Percentiles rank a stretch among this genome's conserved stretches.
Conservation (phyloP, 2,329 filamentous ascomycete genomes). For the Fusarium nodosum region DNA sequence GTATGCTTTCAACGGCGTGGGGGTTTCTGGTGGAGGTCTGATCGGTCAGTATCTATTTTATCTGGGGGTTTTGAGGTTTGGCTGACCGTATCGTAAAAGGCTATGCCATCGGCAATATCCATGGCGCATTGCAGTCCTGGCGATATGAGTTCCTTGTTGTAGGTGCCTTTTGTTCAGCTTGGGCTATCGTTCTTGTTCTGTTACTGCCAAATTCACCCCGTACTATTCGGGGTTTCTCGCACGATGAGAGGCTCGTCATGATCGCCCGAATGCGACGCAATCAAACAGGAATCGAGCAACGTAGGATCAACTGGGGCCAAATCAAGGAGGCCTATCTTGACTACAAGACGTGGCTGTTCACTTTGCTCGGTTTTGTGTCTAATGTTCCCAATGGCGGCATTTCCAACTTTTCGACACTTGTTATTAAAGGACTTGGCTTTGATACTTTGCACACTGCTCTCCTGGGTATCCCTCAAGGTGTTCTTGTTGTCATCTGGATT, state of each 20-base stretch:
- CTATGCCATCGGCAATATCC: slow-evolving; percentile 72
- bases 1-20: slow-evolving; percentile 71
- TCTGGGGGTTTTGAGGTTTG: not conserved
- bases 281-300: slow-evolving; percentile 71
- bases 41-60: slow-evolving; percentile 48
- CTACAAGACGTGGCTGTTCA: slow-evolving; percentile 71
- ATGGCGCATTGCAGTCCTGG: slow-evolving; percentile 70
- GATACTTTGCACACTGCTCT: slow-evolving; percentile 55
- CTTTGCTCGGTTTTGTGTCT: slow-evolving; percentile 65
- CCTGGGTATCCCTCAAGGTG: slow-evolving; percentile 57
- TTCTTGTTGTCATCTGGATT: slow-evolving; percentile 57
- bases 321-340: slow-evolving; percentile 69
- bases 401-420: slow-evolving; percentile 71
- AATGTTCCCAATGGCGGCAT: slow-evolving; percentile 72
- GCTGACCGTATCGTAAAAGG: slow-evolving; percentile 45
- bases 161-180: slow-evolving; percentile 67
- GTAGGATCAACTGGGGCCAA: slow-evolving; percentile 67
- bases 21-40: slow-evolving; percentile 69
- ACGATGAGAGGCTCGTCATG: slow-evolving; percentile 66
- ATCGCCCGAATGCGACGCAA: slow-evolving; percentile 68
- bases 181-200: slow-evolving; percentile 70
- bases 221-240: slow-evolving; percentile 65
- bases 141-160: slow-evolving; percentile 78
- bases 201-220: slow-evolving; percentile 70
- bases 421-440: slow-evolving; percentile 71